Conservation (phyloP, 2,329 filamentous ascomycete species). For the Thermoascus crustaceus region DNA sequence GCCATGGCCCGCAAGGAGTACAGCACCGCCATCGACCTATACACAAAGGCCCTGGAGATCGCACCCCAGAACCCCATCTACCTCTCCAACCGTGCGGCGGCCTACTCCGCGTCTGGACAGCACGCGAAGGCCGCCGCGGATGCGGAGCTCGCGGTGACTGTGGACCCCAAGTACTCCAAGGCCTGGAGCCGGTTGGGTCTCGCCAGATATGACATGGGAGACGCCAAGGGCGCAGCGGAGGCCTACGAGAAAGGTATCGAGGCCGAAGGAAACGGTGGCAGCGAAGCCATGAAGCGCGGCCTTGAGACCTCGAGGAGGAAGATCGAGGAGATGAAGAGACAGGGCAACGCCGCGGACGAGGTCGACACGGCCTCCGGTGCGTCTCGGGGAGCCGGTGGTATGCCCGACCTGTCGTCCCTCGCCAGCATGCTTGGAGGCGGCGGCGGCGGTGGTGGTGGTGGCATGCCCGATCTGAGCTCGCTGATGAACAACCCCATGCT, state of each 20-base stretch:
- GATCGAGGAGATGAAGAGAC: slow-evolving; percentile 67
- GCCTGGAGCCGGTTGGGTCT: slow-evolving; percentile 92
- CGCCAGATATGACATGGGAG: slow-evolving; percentile 82
- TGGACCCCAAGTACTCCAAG: slow-evolving; percentile 92
- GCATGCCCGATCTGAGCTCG: slow-evolving; percentile 75
- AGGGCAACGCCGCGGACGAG: slow-evolving; percentile 43
- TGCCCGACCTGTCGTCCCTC: slow-evolving; percentile 63
- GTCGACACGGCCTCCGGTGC: slow-evolving; percentile 44
- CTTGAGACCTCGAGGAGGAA: slow-evolving; percentile 86
- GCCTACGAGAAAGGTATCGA: slow-evolving; percentile 91
- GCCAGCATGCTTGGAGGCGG: slow-evolving; percentile 64
- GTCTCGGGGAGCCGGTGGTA: slow-evolving; percentile 47
- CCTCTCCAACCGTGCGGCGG: slow-evolving; percentile 93
- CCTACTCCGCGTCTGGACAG: slow-evolving; percentile 75
- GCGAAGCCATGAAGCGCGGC: slow-evolving; percentile 95
- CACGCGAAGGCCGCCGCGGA: slow-evolving; percentile 78
- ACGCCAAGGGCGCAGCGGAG: slow-evolving; percentile 86
- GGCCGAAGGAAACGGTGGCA: slow-evolving; percentile 85
- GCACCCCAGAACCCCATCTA: slow-evolving; percentile 87
- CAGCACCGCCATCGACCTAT: slow-evolving; percentile 68
- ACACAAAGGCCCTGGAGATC: slow-evolving; percentile 76
- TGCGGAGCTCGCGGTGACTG: slow-evolving; percentile 78
- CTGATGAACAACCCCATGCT: slow-evolving; percentile 99
- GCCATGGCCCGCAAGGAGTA: slow-evolving; percentile 96
- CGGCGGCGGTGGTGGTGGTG: slow-evolving; percentile 52